These are phyloP conservation scores for Quercus ilex DNA, from an alignment of 306 rosid genomes.

Conservation along the genomic window DNA sequence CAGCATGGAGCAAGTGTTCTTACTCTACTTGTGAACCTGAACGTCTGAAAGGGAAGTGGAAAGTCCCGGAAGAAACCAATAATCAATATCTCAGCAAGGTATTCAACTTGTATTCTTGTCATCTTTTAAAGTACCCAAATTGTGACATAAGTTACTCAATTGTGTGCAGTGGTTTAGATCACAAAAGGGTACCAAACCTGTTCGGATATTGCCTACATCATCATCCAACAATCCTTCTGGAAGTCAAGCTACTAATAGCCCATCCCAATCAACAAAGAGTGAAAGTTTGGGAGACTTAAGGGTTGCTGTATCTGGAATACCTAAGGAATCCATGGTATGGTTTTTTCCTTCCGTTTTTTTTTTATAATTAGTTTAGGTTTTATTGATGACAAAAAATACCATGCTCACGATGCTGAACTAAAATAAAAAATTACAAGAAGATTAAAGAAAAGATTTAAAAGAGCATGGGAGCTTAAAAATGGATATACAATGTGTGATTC, in stretches of 20 bases:
- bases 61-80: slow-evolving; percentile 65
- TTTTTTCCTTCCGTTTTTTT: slow-evolving; percentile 20
- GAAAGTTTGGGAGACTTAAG: slow-evolving; percentile 66
- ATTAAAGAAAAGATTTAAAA: too few species aligned
- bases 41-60: slow-evolving; percentile 79
- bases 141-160: slow-evolving; percentile 21
- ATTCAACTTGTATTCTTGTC: slow-evolving; percentile 8
- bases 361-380: too few species aligned
- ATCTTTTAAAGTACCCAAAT: slow-evolving; percentile 6
- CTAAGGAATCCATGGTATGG: slow-evolving; percentile 57
- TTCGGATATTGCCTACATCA: slow-evolving; percentile 58
- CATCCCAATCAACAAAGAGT: slow-evolving; percentile 45
- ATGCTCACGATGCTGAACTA: too few species aligned
- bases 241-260: slow-evolving; percentile 39
- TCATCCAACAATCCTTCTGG: slow-evolving; percentile 43
- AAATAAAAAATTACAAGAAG: too few species aligned
- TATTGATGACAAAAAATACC: too few species aligned
- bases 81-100: slow-evolving; percentile 82
- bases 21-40: slow-evolving; percentile 66
- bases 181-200: slow-evolving; percentile 70
- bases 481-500: too few species aligned
- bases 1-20: slow-evolving; percentile 94
- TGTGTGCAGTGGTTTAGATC: slow-evolving; percentile 89
- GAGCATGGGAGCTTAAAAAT: too few species aligned
- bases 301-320: slow-evolving; percentile 66